Percentiles rank a stretch among this genome's conserved stretches.
Evolutionary conservation across 1,284 basidiomycete genomes (phyloP).

Genomic region (Pseudozyma tsukubaensis): DNA sequence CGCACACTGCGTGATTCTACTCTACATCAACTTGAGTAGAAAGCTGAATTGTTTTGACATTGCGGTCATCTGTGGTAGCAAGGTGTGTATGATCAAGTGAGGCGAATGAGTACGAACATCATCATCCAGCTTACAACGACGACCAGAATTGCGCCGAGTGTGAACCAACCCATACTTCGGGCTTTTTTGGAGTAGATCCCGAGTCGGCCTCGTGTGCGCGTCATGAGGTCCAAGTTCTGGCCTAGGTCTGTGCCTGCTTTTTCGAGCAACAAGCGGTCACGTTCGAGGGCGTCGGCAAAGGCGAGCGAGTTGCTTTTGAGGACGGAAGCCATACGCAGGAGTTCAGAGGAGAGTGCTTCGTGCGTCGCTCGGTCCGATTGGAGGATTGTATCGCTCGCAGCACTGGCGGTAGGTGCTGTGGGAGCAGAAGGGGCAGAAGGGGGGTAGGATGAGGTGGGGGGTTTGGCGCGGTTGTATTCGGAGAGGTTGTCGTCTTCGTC

Average conservation of each 20-base stretch:
- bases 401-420: neutral
- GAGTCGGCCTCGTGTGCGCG: slow-evolving; percentile 62
- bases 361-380: slow-evolving; percentile 58
- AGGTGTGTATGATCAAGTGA: slow-evolving; percentile 42
- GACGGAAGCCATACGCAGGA: slow-evolving; percentile 65
- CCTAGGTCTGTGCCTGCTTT: slow-evolving; percentile 52
- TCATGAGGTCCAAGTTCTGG: slow-evolving; percentile 65
- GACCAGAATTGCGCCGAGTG: slow-evolving; percentile 55
- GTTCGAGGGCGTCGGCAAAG: slow-evolving; percentile 64
- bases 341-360: slow-evolving; percentile 64
- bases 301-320: slow-evolving; percentile 62
- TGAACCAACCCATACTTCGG: slow-evolving; percentile 67
- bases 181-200: slow-evolving; percentile 64
- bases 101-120: slow-evolving; percentile 65
- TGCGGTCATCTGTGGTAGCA: too few species aligned
- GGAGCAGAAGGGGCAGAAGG: neutral
- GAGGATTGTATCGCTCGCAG: slow-evolving; percentile 38
- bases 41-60: neutral
- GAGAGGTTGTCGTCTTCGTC: slow-evolving; percentile 16
- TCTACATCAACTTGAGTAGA: too few species aligned
- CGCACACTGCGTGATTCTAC: neutral
- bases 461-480: slow-evolving; percentile 24
- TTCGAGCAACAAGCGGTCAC: slow-evolving; percentile 64
- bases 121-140: slow-evolving; percentile 65
- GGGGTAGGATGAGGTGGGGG: neutral